Base-by-base conservation (phyloP, 768 basidiomycete species). In the Porphyrellus cyaneotinctus region DNA sequence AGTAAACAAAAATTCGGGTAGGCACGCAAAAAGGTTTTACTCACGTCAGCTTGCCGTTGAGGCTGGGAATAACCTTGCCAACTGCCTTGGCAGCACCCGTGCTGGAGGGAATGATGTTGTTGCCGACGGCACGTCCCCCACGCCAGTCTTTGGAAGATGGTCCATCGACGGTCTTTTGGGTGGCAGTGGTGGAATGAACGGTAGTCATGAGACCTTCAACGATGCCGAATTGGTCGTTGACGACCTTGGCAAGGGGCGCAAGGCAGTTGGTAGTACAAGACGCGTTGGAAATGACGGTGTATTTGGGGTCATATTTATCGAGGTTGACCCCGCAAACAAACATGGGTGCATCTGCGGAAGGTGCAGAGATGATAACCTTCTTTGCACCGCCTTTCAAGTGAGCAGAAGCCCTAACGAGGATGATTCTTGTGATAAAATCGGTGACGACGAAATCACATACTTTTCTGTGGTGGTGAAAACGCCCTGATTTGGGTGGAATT, bases 211-310 rank as follows among this genome's bases (percentile, higher is more conserved):
- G 81, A 68, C 89, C 95, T 78, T 99, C 95, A 56, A 89, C 80
- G 65, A 99, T 95, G 64, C 88, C 91, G 67, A 91, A 97, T 57
- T 91, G 93, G 84, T 98, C 97, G 75, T 99, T 64, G 78, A 99
- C 80, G 72, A 97, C 87, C 81, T 99, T 99, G 72, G 95, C 95
- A 56, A 99, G 84, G 58, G 95, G 93, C n/a, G 95, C 95, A 54
- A 99, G 83, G 75, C 95, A 99, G 86, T 99, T 99, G 73, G 95
- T 99, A 42, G 95, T 98, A 85, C 95, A 98, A 20, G 95, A 97
- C 28, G 95, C 95, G 75, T 99, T 98, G 63, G 95, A 99, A 74
- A 98, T 91, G 64, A 99, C 91, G 51, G 79, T 82, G 81, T 91
- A 83, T 70, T 87, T 85, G 62, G 93, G 73, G 72, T 97, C 85